phyloP scores from a whole-genome alignment of 2,329 filamentous ascomycete genomes.

The Colletotrichum scovillei region DNA sequence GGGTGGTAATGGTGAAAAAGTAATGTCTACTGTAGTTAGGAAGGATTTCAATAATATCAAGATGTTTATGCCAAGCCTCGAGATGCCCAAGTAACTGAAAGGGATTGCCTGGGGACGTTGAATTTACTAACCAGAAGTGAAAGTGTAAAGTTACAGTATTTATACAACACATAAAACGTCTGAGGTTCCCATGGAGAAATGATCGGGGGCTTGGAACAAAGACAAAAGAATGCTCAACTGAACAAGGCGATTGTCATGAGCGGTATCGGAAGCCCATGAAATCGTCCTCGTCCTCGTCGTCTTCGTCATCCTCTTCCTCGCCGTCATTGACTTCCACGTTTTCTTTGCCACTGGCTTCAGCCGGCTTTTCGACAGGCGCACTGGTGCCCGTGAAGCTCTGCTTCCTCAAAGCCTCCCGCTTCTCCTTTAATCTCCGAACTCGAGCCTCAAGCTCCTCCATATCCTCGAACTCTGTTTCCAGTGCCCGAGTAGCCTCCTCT shows the following conservation, averaged over 20 bases:
- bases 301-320: slow-evolving; percentile 52
- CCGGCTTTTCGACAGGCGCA: slow-evolving; percentile 29
- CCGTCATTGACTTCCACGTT: slow-evolving; percentile 43
- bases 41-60: not conserved
- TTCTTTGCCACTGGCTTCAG: slow-evolving; percentile 41
- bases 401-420: slow-evolving; percentile 73
- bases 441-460: slow-evolving; percentile 84
- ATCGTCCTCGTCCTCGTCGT: slow-evolving; percentile 63
- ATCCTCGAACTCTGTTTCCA: slow-evolving; percentile 84
- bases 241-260: slow-evolving; percentile 31
- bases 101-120: slow-evolving; percentile 1
- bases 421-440: slow-evolving; percentile 75
- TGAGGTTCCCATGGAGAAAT: not conserved
- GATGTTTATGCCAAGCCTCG: not conserved
- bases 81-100: not conserved
- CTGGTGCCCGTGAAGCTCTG: slow-evolving; percentile 45
- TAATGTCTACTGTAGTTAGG: slow-evolving; percentile 24
- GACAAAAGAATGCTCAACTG: not conserved
- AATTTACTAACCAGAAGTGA: slow-evolving; percentile 29
- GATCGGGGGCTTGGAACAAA: not conserved
- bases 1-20: slow-evolving; percentile 19
- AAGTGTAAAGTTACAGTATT: slow-evolving; percentile 26
- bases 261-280: slow-evolving; percentile 71
- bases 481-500: slow-evolving; percentile 78
- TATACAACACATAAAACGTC: slow-evolving; percentile 28